Base-by-base conservation (phyloP, 768 basidiomycete species). In the Rhodosporidiobolus sp. region DNA sequence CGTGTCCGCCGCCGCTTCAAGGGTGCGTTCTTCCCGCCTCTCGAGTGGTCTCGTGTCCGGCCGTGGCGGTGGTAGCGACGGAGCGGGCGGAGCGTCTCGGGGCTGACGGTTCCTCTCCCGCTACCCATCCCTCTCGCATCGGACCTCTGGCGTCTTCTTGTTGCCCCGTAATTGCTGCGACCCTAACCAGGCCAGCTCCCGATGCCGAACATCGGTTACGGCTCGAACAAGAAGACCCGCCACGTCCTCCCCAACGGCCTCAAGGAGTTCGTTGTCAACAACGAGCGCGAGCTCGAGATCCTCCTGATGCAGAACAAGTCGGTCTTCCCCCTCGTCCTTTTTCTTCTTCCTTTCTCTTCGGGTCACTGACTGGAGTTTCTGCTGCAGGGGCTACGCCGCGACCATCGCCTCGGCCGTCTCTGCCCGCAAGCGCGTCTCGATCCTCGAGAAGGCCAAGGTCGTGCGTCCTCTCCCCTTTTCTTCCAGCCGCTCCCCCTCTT, bases 401-500 rank as follows among this genome's bases (percentile, higher is more conserved):
- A 92, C 95, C 82, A 93, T 99, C 78, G 96, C 96, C 63, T 94
- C 96, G 86, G 89, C 88, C 77, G 94, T 99, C 76, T 91, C 89
- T 84, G 91, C 90, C 85, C 89, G 92, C 82, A 97, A 98, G 86
- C 91, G 96, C 78, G 88, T 88, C 65, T 84, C 86, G 68, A 94
- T 99, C 78, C 84, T 98, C 62, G 92, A 94, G 83, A 87, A 94
- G 89, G 83, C 83, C 50, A 82, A 81, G 80, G 82, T 83, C 63
- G 83, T 94, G 54, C 34, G 69, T 70, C 48, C 5, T 46, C 48
- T 17, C 28, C 22, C 26, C 34, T 45, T 17, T 54, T 24, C 45
- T 32, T 32, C 11, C 56, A 1, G 19, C 3, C 26, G 5, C 34
- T 54, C 54, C 28, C 63, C n/a, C 14, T 10, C 35, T 11, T 24